Evolutionary conservation across 306 rosid species (phyloP), one percentile per base, ranked within the genome.

Genomic region (Sicyos baderoa): DNA sequence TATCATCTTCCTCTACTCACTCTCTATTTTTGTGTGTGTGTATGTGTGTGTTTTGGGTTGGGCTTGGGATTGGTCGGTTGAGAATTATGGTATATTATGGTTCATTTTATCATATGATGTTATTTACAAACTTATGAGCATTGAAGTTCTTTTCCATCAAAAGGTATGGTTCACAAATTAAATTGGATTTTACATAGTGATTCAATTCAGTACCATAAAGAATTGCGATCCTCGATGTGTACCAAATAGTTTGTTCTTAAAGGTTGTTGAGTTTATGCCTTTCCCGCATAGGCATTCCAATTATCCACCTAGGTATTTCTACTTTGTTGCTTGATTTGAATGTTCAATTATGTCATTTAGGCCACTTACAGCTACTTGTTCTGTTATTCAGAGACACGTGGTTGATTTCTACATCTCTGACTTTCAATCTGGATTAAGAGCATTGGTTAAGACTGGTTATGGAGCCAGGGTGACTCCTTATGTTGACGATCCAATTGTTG

Each of bases 391-490:
- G 98, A 86, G 97, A 82, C 97, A 85, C 8, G 89, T 89, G 74
- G 98, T 86, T 53, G 99, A 93, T 82, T 93, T 93, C 77, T 93
- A 93, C 90, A 93, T 93, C 85, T 93, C 99, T 22, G 99, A 93
- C 86, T 93, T 90, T 81, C 99, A 93, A 71, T 93, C 99, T 61
- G 99, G 99, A 69, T 77, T 93, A 75, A 88, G 99, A 88, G 99
- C 99, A 44, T 74, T 93, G 84, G 99, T 93, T 58, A 93, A 93
- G 89, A 82, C 97, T 10, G 99, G 99, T 49, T 86, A 77, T 75
- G 99, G 99, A 61, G 91, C 96, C 19, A 85, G 87, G 54, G 91
- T 93, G 78, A 93, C 97, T 74, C 94, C 99, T 64, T 93, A 88
- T 78, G 91, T 93, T 45, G 99, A 93, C 45, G 93, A 93, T 72